phyloP scores from a whole-genome alignment of 352 stramenopile genomes.

The Phytophthora nicotianae region DNA sequence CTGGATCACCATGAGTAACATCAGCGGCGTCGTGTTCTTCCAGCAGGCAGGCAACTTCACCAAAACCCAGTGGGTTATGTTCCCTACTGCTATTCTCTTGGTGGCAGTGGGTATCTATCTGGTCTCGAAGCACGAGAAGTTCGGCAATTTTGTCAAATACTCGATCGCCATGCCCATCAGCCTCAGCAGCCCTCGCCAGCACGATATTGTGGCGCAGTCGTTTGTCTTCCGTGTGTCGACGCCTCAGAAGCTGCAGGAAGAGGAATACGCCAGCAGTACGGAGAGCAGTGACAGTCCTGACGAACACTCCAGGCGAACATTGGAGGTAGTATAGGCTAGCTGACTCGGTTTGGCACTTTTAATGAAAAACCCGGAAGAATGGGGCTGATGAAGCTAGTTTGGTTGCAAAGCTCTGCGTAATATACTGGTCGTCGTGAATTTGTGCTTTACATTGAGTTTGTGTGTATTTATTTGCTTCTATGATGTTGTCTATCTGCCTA shows the following conservation, averaged over 20 bases:
- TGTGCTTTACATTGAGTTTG: background rate
- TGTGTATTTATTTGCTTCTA: no score
- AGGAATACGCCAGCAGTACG: conserved; percentile 61
- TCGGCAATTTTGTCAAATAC: conserved; percentile 90
- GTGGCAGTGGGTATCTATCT: conserved; percentile 80
- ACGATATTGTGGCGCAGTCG: conserved; percentile 89
- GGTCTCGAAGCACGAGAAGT: conserved; percentile 89
- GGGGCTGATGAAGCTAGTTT: conserved; percentile 30
- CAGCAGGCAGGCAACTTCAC: conserved; percentile 87
- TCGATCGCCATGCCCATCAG: conserved; percentile 89
- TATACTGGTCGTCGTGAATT: conserved; percentile 29
- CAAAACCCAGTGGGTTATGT: conserved; percentile 83
- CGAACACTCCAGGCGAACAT: conserved; percentile 34
- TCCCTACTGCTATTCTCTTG: conserved; percentile 71
- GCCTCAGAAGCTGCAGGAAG: conserved; percentile 71
- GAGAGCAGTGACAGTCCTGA: conserved; percentile 44
- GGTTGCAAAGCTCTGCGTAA: conserved; percentile 21
- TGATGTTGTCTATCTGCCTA: background rate
- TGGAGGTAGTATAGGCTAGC: conserved; percentile 57
- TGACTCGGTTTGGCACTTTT: conserved; percentile 22
- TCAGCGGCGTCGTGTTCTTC: conserved; percentile 88
- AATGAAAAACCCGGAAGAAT: conserved; percentile 41
- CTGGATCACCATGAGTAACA: conserved; percentile 90
- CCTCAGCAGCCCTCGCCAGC: conserved; percentile 81
- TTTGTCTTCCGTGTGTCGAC: conserved; percentile 88